Conservation (phyloP, 2,329 filamentous ascomycete species). For the Macroventuria anomochaeta region DNA sequence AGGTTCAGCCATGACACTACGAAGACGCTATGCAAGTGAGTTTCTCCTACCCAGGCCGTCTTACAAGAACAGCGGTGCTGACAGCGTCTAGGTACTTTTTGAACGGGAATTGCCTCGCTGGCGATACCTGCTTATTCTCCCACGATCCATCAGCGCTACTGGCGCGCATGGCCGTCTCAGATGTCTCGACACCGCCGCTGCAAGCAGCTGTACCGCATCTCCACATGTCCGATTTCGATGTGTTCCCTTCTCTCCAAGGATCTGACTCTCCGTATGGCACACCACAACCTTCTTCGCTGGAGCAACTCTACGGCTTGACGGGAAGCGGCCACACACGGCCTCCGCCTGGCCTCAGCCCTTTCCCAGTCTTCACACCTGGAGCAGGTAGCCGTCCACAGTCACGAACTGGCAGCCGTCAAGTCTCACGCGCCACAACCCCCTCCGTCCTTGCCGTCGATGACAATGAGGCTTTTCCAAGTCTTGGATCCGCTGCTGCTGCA, state of each 20-base stretch:
- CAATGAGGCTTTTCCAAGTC: constrained; percentile 90
- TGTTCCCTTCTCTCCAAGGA: constrained; percentile 76
- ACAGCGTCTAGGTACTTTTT: constrained; percentile 80
- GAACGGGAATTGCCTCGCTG: constrained; percentile 92
- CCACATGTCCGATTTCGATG: constrained; percentile 81
- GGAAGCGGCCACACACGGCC: constrained; percentile 56
- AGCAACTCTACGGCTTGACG: constrained; percentile 50
- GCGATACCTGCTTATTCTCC: constrained; percentile 93
- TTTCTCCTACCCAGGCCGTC: constrained; percentile 36
- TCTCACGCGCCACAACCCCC: constrained; percentile 67
- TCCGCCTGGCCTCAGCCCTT: constrained; percentile 73
- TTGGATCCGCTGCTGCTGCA: constrained; percentile 74
- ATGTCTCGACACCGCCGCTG: constrained; percentile 68
- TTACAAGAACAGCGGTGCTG: constrained; percentile 22
- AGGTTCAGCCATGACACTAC: constrained; percentile 96
- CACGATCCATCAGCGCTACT: constrained; percentile 90
- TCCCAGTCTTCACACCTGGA: constrained; percentile 63
- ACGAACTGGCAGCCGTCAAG: constrained; percentile 82
- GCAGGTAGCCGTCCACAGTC: constrained; percentile 73
- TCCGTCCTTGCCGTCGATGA: constrained; percentile 84
- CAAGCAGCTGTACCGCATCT: constrained; percentile 70
- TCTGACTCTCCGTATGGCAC: constrained; percentile 53
- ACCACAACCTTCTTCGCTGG: constrained; percentile 48
- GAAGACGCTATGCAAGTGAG: constrained; percentile 97
- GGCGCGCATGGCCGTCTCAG: constrained; percentile 78